Evolutionary conservation across 1,139 yeast species (phyloP).

Genomic region (Lodderomyces parapsilosis): DNA sequence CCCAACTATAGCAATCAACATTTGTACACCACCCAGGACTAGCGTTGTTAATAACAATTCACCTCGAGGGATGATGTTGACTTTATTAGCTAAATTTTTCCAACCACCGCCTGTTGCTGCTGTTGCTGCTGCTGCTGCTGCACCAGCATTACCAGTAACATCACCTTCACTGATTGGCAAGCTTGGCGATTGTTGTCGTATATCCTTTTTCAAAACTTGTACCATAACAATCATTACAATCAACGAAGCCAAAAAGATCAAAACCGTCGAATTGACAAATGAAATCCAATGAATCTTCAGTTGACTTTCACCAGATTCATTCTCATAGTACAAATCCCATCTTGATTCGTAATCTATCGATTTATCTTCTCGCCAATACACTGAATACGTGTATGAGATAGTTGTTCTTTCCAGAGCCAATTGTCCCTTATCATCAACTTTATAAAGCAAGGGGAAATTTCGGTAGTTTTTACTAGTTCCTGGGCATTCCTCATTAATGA

Average conservation of each 20-base stretch:
- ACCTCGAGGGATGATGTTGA: slow-evolving; percentile 49
- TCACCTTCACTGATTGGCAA: slow-evolving; percentile 16
- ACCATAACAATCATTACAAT: slow-evolving; percentile 63
- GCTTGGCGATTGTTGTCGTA: slow-evolving; percentile 24
- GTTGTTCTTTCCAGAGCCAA: slow-evolving; percentile 25
- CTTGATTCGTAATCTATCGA: slow-evolving; percentile 66
- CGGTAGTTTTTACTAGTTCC: slow-evolving; percentile 61
- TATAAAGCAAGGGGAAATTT: slow-evolving; percentile 46
- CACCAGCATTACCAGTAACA: slow-evolving; percentile 1
- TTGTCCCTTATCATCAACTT: slow-evolving; percentile 20
- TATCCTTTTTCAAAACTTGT: slow-evolving; percentile 46
- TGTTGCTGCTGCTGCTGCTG: neutral
- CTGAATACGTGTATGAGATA: slow-evolving; percentile 81
- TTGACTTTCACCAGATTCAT: slow-evolving; percentile 45
- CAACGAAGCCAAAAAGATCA: slow-evolving; percentile 57
- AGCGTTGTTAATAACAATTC: slow-evolving; percentile 52
- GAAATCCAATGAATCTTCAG: slow-evolving; percentile 70
- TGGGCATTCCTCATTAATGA: slow-evolving; percentile 64
- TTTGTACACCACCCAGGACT: slow-evolving; percentile 75
- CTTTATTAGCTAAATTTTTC: slow-evolving; percentile 56
- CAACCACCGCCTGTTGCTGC: slow-evolving; percentile 27
- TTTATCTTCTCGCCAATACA: slow-evolving; percentile 84
- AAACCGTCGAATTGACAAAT: slow-evolving; percentile 60
- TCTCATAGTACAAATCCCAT: slow-evolving; percentile 71
- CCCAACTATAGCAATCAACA: slow-evolving; percentile 61